Base-by-base conservation (phyloP, 371 early-diverging fungal species). In the Mucor irregularis region DNA sequence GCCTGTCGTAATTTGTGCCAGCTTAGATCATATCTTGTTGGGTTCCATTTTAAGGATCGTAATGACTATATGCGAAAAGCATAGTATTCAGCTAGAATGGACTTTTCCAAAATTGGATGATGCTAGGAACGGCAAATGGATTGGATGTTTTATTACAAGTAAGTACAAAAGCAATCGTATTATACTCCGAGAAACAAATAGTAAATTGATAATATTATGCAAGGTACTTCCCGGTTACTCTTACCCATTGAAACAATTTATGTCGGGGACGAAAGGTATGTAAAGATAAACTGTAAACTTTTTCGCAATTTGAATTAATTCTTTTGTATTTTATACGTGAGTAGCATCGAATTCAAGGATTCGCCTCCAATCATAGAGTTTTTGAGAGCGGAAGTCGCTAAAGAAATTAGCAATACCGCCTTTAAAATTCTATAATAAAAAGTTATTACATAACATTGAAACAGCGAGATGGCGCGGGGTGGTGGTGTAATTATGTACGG, bases 31-130 rank as follows among this genome's bases (percentile, higher is more conserved):
- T 50, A 77, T 88, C 5, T 60, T 88, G 16, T 48, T 78, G 22
- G 86, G 88, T 1, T 84, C 88, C 3, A 78, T 88, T 16, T 65
- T 81, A 62, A 77, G 76, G 39, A 66, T 80, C n/a, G 75, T 82
- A 1, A 64, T 74, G 58, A 35, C 31, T 14, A 64, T 84, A n/a
- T 86, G 86, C 53, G 55, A 78, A 9, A 43, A 70, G 19, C 60
- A 80, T 19, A 42, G 66, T 2, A 82, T 86, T 31, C 68, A 68
- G 2, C 62, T 83, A 14, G 61, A 69, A 34, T 79, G 74, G 73
- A 33, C 47, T 0, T 82, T 78, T 49, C 86, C 84, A 0, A 71
- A 53, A 17, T 37, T 82, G 17, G 56, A 72, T 29, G 73, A 78
- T 48, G 71, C 69, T 16, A 53, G 43, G 6, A 57, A 62, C 3